phyloP scores from a whole-genome alignment of 2,329 filamentous ascomycete species.

The Botryosphaeria dothidea region DNA sequence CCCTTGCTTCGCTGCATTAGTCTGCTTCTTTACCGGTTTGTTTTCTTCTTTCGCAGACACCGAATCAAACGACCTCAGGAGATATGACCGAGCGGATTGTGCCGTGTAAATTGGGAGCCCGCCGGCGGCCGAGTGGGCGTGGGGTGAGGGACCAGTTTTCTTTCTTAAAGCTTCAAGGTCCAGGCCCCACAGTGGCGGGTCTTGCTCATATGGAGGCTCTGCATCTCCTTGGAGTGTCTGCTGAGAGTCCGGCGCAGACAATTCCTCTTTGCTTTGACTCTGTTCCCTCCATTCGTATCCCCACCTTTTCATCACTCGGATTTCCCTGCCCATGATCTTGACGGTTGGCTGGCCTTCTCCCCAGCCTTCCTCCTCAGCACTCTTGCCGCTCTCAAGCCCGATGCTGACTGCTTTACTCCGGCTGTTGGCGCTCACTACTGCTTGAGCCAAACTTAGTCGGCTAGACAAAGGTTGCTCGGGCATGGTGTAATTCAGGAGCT shows the following conservation, averaged over 20 bases:
- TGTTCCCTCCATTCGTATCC: constrained; percentile 63
- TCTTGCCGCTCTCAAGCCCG: constrained; percentile 66
- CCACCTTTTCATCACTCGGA: constrained; percentile 74
- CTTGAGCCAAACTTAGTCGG: constrained; percentile 78
- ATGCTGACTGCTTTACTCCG: constrained; percentile 73
- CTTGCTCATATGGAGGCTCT: constrained; percentile 29
- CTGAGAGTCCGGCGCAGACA: constrained; percentile 27
- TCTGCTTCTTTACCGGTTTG: constrained; percentile 53
- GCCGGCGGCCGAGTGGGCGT: constrained; percentile 26
- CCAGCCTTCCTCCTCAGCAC: constrained; percentile 70
- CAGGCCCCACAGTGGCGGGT: constrained; percentile 59
- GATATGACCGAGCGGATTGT: constrained; percentile 64
- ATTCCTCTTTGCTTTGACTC: constrained; percentile 12
- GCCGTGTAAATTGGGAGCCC: constrained; percentile 73
- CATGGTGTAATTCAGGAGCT: constrained; percentile 76
- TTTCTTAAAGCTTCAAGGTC: constrained; percentile 58
- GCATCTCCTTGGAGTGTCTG: constrained; percentile 22
- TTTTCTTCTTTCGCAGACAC: not conserved
- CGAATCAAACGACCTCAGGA: constrained; percentile 57
- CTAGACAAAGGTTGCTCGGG: constrained; percentile 84
- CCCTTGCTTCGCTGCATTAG: constrained; percentile 51
- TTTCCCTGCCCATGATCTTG: constrained; percentile 70
- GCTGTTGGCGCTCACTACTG: constrained; percentile 79
- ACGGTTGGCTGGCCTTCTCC: constrained; percentile 75
- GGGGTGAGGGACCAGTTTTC: constrained; percentile 37